Base-by-base conservation (phyloP, 768 basidiomycete species). In the Termitomyces sp. region DNA sequence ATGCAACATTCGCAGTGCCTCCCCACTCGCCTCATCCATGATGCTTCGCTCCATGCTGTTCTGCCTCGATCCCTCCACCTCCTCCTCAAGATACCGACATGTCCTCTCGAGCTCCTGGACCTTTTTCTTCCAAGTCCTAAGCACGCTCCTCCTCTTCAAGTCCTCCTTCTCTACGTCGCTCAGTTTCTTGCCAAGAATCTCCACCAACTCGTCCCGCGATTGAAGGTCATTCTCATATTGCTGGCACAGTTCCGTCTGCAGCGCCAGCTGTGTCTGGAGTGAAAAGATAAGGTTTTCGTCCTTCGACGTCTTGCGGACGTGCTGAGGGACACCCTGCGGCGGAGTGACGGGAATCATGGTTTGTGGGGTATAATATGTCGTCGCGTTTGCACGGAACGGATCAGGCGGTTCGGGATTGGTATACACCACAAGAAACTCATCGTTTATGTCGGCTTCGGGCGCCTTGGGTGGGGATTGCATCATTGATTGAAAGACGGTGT, bases 21-120 rank as follows among this genome's bases (percentile, higher is more conserved):
- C 87, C 2, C 89, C 82, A 61, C 89, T 91, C 1, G 91, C 89
- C 65, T 88, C 89, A 67, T 91, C 90, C 81, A 96, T 95, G 44
- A 96, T 75, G 63, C 92, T 91, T 20, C 88, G 78, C 62, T 91
- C 89, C 72, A 93, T 77, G 67, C 88, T 91, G 68, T 92, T 91
- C 66, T 91, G 87, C 44, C 94, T 81, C 46, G 89, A 90, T 7
- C 84, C 80, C 63, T 98, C 96, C 33, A 96, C 90, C 69, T 96
- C 91, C 69, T 96, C 94, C 76, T 96, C 90, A 35, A 89, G 78
- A 59, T 78, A 75, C 16, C 85, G 80, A 56, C 87, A 87, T 62
- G 84, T 77, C 63, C 78, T 81, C 74, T 93, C 90, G 51, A 94
- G 75, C 64, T 92, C 90, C 57, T 79, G 78, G 3, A 92, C 87